Conservation (phyloP, 2,329 filamentous ascomycete genomes). For the Colletotrichum lindemuthianum region DNA sequence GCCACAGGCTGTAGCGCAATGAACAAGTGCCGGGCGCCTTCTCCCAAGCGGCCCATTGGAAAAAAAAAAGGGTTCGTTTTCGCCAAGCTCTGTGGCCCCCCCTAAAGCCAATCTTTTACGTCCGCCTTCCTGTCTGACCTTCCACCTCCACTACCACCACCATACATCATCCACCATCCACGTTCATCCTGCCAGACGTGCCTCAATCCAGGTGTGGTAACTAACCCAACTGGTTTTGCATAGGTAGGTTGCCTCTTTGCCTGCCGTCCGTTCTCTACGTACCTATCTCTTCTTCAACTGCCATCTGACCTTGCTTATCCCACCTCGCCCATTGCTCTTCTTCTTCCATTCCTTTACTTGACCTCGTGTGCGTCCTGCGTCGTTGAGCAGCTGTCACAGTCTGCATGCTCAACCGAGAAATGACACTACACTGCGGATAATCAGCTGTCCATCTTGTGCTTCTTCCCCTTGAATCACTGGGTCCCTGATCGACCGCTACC, state of each 20-base stretch:
- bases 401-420: constrained; percentile 12
- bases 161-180: no score
- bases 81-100: constrained; percentile 23
- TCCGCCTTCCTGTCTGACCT: constrained; percentile 13
- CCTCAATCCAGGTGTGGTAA: background rate
- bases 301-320: constrained; percentile 7
- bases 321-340: constrained; percentile 1
- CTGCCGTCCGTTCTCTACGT: constrained; percentile 25
- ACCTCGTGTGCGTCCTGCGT: background rate
- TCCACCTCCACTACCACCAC: no score
- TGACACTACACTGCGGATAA: constrained; percentile 18
- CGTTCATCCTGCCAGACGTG: background rate
- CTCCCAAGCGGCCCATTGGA: constrained; percentile 7
- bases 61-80: constrained; percentile 4
- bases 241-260: background rate
- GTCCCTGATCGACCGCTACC: constrained; percentile 20
- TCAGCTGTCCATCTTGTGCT: constrained; percentile 8
- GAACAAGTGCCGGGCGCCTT: background rate
- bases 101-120: constrained; percentile 17
- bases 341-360: constrained; percentile 22
- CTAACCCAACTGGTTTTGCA: background rate
- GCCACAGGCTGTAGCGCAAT: background rate
- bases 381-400: background rate
- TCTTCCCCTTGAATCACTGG: constrained; percentile 13
- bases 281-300: constrained; percentile 16